Base-by-base conservation (phyloP, 805 yeast genomes). In the Suhomyces prunicola region DNA sequence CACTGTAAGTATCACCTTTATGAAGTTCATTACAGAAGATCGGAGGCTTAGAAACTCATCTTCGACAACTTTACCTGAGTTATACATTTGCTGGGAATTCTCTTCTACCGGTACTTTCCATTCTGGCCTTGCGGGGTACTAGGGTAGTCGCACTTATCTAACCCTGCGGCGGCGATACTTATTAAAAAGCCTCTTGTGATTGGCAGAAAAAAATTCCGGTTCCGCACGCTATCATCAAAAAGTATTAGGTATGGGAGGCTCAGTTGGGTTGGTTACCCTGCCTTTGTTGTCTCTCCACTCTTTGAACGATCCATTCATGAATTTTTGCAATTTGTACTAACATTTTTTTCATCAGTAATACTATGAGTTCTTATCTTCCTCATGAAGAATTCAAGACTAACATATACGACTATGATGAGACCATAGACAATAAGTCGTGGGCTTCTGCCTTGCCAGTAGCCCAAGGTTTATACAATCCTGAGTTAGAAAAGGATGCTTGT, bases 401-500 rank as follows among this genome's bases (percentile, higher is more conserved):
- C 52, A 77, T 84, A 50, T 87, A 83, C 72, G 60, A 78, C 39
- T 89, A 89, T 70, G 90, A 88, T 61, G 93, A 88, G 67, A 78
- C 82, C 27, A 86, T 89, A 31, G 85, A 81, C 60, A 90, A 91
- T 79, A 83, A 76, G 60, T 87, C 97, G 3, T 93, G 98, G 98
- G 97, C 97, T 23, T 83, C 87, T 47, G 80, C 94, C 8, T 78
- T 93, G 58, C 98, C 98, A 47, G 81, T 82, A 45, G 84, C 85
- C 60, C 87, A 91, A 72, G 98, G 97, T 36, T 84, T 93, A 50
- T 93, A 93, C 72, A 90, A 94, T 70, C 99, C 98, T 9, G 94
- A 88, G 53, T 83, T 79, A 62, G 99, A 93, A 70, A 90, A 90
- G 65, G 99, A 93, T 67, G 97, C 97, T 47, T 93, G 99, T 80